Conservation (phyloP, 169 alveolate genomes). For the Plasmodium cynomolgi region DNA sequence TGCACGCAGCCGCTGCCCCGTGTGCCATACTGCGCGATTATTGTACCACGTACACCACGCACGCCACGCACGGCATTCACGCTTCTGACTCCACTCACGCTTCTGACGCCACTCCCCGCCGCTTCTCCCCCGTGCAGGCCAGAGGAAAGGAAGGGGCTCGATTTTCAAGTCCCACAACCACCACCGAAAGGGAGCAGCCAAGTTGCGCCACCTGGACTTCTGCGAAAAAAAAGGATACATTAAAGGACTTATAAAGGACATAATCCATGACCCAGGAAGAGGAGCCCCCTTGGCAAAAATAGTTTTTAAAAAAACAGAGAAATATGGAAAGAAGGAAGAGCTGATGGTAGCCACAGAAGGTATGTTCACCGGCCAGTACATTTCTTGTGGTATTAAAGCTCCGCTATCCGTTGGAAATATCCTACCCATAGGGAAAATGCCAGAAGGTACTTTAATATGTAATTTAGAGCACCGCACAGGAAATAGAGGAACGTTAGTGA, state of each 20-base stretch:
- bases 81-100: not conserved
- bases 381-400: slow-evolving; percentile 98
- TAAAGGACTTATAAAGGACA: slow-evolving; percentile 97
- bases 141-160: slow-evolving; percentile 98
- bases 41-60: not conserved
- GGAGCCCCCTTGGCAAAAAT: slow-evolving; percentile 99
- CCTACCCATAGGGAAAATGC: slow-evolving; percentile 96
- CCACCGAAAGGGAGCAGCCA: slow-evolving; percentile 96
- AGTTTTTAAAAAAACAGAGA: slow-evolving; percentile 97
- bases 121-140: slow-evolving; percentile 85
- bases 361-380: slow-evolving; percentile 98
- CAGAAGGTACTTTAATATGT: slow-evolving; percentile 99
- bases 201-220: slow-evolving; percentile 95
- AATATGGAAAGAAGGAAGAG: slow-evolving; percentile 95
- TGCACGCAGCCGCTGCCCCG: not conserved
- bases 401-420: slow-evolving; percentile 97
- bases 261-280: slow-evolving; percentile 99
- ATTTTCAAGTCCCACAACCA: slow-evolving; percentile 95
- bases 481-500: slow-evolving; percentile 98
- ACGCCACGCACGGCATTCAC: too few relatives aligned
- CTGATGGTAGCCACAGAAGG: slow-evolving; percentile 99
- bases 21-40: not conserved
- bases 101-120: not conserved
- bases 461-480: slow-evolving; percentile 97
- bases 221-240: slow-evolving; percentile 94